These are phyloP conservation scores for Paramyrothecium roridum DNA, from an alignment of 2,329 filamentous ascomycete species.

Conservation along the genomic window DNA sequence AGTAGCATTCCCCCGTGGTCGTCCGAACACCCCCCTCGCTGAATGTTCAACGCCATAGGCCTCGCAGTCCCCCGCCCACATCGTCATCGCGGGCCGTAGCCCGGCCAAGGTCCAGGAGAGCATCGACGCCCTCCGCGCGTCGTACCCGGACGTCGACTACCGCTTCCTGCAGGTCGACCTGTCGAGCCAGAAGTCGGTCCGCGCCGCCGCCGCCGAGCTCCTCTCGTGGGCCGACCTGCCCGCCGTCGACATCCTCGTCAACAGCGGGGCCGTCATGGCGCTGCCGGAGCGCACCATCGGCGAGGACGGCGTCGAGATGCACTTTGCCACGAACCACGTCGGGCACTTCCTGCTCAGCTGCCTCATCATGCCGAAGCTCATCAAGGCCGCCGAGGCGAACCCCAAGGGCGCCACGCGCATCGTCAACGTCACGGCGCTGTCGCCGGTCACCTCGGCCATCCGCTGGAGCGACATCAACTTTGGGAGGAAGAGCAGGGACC, in stretches of 20 bases:
- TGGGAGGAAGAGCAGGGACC: constrained; percentile 21
- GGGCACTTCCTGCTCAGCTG: constrained; percentile 32
- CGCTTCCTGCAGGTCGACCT: constrained; percentile 32
- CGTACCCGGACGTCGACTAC: constrained; percentile 26
- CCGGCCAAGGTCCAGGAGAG: constrained; percentile 30
- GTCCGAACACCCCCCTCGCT: too few species aligned
- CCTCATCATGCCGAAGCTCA: constrained; percentile 28
- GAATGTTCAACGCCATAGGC: too few species aligned
- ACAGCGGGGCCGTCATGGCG: constrained; percentile 35
- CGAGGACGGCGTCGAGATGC: constrained; percentile 30
- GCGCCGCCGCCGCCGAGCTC: constrained; percentile 28
- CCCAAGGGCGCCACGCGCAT: constrained; percentile 29
- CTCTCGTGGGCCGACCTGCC: constrained; percentile 20
- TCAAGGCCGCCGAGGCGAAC: constrained; percentile 16
- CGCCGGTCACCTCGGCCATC: constrained; percentile 31
- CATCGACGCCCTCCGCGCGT: constrained; percentile 25
- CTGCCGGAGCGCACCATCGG: constrained; percentile 21
- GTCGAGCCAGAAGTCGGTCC: constrained; percentile 30
- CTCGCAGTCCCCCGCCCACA: constrained; percentile 21
- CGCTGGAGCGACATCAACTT: constrained; percentile 41
- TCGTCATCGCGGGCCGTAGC: constrained; percentile 38
- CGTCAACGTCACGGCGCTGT: constrained; percentile 39
- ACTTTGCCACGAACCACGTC: constrained; percentile 31
- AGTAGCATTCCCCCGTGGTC: not conserved
- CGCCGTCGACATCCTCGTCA: constrained; percentile 32